These are phyloP conservation scores for Trichoderma sp. DNA, from an alignment of 2,329 filamentous ascomycete genomes.

Conservation along the genomic window DNA sequence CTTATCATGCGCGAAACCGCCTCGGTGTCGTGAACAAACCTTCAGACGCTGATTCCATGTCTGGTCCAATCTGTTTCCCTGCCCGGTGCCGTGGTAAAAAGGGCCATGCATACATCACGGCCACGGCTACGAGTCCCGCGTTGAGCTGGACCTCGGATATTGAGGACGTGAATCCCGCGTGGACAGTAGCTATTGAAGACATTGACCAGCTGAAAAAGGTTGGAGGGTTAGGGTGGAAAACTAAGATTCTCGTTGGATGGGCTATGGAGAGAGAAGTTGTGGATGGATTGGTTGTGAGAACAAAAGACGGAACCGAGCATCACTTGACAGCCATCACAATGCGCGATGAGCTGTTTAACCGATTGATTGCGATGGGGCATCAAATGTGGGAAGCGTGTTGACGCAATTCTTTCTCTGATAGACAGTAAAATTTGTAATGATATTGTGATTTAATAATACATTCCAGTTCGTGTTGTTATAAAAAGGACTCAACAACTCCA, in stretches of 20 bases:
- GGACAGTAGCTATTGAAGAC: slow-evolving; percentile 70
- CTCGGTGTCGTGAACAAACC: slow-evolving; percentile 65
- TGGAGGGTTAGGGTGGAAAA: slow-evolving; percentile 82
- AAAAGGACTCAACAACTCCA: not conserved
- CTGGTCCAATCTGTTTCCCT: slow-evolving; percentile 76
- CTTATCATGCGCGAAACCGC: slow-evolving; percentile 66
- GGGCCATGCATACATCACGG: slow-evolving; percentile 71
- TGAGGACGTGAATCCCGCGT: slow-evolving; percentile 60
- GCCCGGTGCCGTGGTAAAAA: slow-evolving; percentile 69
- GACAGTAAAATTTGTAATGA: not conserved
- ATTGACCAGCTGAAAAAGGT: slow-evolving; percentile 76
- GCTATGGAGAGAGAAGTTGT: slow-evolving; percentile 71
- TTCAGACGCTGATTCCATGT: slow-evolving; percentile 42
- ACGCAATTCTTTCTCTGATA: not conserved
- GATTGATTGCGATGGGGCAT: slow-evolving; percentile 70
- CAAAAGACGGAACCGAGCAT: slow-evolving; percentile 55
- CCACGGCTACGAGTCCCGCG: slow-evolving; percentile 65
- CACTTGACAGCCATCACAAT: slow-evolving; percentile 71
- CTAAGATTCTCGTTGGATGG: slow-evolving; percentile 80
- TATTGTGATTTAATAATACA: not conserved
- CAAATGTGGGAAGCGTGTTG: slow-evolving; percentile 74
- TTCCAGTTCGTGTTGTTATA: not conserved
- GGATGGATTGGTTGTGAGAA: slow-evolving; percentile 70
- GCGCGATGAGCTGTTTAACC: slow-evolving; percentile 79
- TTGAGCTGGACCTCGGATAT: slow-evolving; percentile 64